These are phyloP conservation scores for Stephania yunnanensis DNA, from an alignment of 164 flowering plant genomes.

Conservation along the genomic window DNA sequence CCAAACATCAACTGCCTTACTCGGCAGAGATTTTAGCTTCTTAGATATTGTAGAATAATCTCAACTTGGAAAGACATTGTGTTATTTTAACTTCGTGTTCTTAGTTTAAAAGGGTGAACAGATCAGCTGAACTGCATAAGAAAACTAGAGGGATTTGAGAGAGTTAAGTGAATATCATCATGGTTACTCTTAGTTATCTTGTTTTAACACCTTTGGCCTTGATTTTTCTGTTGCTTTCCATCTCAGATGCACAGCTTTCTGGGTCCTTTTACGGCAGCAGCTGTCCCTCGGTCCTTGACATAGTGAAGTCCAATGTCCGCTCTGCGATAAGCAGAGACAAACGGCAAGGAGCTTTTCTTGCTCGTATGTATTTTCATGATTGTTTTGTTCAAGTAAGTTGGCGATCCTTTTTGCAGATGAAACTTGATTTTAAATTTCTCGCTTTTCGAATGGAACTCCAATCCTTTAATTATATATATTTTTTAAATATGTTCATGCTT, in stretches of 20 bases:
- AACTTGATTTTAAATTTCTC: not conserved
- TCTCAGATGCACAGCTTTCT: constrained; percentile 21
- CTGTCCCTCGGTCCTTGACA: constrained; percentile 28
- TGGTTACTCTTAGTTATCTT: constrained; percentile 14
- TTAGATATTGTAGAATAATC: not conserved
- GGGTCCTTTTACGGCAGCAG: constrained; percentile 19
- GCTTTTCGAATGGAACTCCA: not conserved
- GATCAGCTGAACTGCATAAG: not conserved
- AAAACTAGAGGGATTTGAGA: too few species aligned
- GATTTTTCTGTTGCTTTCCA: constrained; percentile 4
- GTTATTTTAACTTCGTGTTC: not conserved
- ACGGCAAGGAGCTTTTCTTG: constrained; percentile 46
- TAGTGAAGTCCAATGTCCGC: constrained; percentile 23
- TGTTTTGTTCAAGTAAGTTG: constrained; percentile 41
- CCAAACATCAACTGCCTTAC: not conserved
- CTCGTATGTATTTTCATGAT: constrained; percentile 46
- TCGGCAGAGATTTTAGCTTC: not conserved
- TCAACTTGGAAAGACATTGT: not conserved
- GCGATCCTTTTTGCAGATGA: not conserved
- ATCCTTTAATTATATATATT: not conserved
- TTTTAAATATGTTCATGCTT: not conserved
- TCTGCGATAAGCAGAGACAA: constrained; percentile 30
- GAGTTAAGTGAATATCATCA: not conserved
- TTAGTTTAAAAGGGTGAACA: not conserved
- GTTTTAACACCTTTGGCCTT: not conserved